Conservation (phyloP, 495 filamentous ascomycete species). For the Penicillium silybi region DNA sequence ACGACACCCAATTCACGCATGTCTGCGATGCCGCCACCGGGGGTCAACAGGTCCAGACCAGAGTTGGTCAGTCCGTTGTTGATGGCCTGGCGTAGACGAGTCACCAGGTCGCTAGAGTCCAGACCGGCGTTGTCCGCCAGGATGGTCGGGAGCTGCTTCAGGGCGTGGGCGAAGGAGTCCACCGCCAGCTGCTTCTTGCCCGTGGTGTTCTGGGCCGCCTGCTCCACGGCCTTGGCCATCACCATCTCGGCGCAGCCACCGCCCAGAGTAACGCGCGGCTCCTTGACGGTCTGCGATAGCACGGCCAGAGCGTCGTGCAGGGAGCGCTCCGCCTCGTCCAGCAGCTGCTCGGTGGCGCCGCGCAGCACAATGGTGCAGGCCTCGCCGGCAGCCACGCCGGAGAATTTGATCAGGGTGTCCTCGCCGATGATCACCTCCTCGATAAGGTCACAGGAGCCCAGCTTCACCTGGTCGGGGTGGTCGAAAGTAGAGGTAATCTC, state of each 20-base stretch:
- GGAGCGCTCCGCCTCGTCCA: constrained; percentile 94
- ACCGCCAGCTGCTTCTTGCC: constrained; percentile 97
- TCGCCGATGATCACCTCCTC: constrained; percentile 98
- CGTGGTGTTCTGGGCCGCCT: constrained; percentile 86
- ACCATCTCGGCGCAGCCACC: constrained; percentile 98
- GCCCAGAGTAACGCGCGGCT: constrained; percentile 89
- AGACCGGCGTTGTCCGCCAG: constrained; percentile 96
- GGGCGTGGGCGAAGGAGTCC: constrained; percentile 79
- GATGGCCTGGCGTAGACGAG: constrained; percentile 85
- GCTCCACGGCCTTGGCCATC: constrained; percentile 97
- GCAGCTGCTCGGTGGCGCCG: constrained; percentile 91
- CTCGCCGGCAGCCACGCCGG: constrained; percentile 87
- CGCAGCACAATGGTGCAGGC: constrained; percentile 97
- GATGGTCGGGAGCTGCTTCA: constrained; percentile 92
- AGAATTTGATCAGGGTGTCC: constrained; percentile 95
- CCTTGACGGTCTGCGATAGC: constrained; percentile 92
- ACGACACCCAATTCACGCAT: constrained; percentile 97
- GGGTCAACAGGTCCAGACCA: constrained; percentile 82
- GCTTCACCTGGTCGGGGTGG: constrained; percentile 93
- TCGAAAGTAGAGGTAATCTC: constrained; percentile 98
- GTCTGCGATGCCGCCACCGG: constrained; percentile 89
- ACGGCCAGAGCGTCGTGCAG: constrained; percentile 96
- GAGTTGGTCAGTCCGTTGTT: constrained; percentile 91
- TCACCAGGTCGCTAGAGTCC: constrained; percentile 90
- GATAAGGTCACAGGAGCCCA: constrained; percentile 91